Percentiles rank a stretch among this genome's conserved stretches.
phyloP scores from a whole-genome alignment of 768 basidiomycete species.

The Mycena alexandri region DNA sequence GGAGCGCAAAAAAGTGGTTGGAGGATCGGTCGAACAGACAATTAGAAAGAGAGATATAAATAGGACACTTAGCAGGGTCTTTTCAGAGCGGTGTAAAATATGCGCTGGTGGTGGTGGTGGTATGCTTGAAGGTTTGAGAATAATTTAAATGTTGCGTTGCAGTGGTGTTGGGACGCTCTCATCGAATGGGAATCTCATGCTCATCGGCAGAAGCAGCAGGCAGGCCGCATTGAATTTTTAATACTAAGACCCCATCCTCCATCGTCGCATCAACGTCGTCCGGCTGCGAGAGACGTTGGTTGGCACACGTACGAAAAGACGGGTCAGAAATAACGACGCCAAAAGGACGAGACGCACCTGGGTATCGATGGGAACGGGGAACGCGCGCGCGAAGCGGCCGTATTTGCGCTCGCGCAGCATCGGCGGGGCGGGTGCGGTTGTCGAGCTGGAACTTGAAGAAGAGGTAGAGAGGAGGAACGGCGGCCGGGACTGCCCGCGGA shows the following conservation, averaged over 20 bases:
- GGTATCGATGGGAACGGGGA: slow-evolving; percentile 68
- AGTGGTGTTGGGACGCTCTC: slow-evolving; percentile 41
- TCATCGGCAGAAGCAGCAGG: slow-evolving; percentile 59
- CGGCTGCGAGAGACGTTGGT: slow-evolving; percentile 50
- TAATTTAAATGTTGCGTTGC: slow-evolving; percentile 16
- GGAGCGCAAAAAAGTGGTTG: too few relatives aligned
- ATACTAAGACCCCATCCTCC: slow-evolving; percentile 70
- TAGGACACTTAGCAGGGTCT: slow-evolving; percentile 13
- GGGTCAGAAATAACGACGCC: slow-evolving; percentile 37
- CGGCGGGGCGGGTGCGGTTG: not conserved
- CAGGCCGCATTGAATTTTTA: slow-evolving; percentile 66
- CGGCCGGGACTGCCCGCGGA: slow-evolving; percentile 61
- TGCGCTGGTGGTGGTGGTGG: not conserved
- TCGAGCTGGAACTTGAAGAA: too few relatives aligned
- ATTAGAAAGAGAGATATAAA: slow-evolving; percentile 14
- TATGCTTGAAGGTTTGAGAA: not conserved
- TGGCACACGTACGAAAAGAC: slow-evolving; percentile 37
- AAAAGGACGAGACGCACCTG: slow-evolving; percentile 57
- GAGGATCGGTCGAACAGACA: slow-evolving; percentile 13
- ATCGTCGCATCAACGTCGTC: slow-evolving; percentile 68
- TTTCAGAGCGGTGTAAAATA: not conserved
- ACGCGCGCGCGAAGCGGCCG: slow-evolving; percentile 61
- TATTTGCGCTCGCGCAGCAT: slow-evolving; percentile 61
- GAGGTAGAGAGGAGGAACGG: slow-evolving; percentile 48
- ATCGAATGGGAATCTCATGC: slow-evolving; percentile 65